Evolutionary conservation across 2,329 filamentous ascomycete species (phyloP).

Genomic region (Fusarium papillatum): DNA sequence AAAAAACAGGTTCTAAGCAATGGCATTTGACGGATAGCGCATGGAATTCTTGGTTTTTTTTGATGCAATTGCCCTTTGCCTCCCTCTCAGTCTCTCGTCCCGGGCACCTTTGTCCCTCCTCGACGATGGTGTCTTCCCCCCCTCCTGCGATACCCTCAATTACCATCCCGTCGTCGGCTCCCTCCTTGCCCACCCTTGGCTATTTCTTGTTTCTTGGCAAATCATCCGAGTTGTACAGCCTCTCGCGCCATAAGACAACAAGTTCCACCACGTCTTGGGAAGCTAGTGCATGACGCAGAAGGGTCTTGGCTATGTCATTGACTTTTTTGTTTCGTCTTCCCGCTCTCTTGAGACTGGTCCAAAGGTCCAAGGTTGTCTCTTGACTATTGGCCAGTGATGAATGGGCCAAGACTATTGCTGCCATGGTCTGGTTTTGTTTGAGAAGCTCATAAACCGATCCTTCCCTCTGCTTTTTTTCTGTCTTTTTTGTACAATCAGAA

Average conservation of each 20-base stretch:
- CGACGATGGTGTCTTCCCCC: slow-evolving; percentile 2
- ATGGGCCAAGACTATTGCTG: slow-evolving; percentile 9
- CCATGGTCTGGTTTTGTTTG: not conserved
- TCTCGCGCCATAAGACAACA: not conserved
- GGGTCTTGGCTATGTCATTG: slow-evolving; percentile 42
- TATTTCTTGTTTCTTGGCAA: slow-evolving; percentile 23
- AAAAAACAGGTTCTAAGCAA: slow-evolving; percentile 20
- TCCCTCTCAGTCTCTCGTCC: not conserved
- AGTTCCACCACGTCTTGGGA: slow-evolving; percentile 8
- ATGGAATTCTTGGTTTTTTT: slow-evolving; percentile 13
- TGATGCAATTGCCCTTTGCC: not conserved
- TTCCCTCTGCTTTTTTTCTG: not conserved
- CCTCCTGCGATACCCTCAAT: slow-evolving; percentile 20
- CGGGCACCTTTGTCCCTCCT: not conserved
- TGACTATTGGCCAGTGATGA: slow-evolving; percentile 25
- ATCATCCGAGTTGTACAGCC: slow-evolving; percentile 21
- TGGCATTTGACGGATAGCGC: slow-evolving; percentile 23
- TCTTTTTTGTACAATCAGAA: not conserved
- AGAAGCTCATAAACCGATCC: slow-evolving; percentile 19
- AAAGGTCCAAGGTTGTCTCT: slow-evolving; percentile 12
- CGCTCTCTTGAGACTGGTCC: slow-evolving; percentile 21
- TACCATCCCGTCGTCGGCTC: not conserved
- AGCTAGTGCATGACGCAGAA: slow-evolving; percentile 29
- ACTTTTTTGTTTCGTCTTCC: slow-evolving; percentile 25
- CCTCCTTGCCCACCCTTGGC: slow-evolving; percentile 10